A percentile compares a stretch with the other conserved stretches of the same genome.
phyloP scores from a whole-genome alignment of 2,329 filamentous ascomycete genomes.

The Lachnellula subtilissima region DNA sequence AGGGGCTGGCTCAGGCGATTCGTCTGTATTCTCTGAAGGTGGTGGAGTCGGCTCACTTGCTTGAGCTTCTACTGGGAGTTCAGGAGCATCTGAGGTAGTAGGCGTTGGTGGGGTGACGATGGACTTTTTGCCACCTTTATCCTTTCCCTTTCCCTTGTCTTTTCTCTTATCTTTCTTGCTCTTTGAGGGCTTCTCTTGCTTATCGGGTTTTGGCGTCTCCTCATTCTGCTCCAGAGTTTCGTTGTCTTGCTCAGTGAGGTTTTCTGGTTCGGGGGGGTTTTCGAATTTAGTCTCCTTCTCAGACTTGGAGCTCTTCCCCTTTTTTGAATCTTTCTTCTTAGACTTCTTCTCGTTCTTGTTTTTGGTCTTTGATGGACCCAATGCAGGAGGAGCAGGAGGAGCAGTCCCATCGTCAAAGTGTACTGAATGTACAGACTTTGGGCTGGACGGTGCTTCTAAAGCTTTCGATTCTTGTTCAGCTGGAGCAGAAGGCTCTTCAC shows the following conservation, averaged over 20 bases:
- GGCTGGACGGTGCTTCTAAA: neutral
- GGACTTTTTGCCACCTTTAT: conserved; percentile 7
- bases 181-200: neutral
- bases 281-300: conserved; percentile 7
- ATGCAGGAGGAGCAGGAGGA: conserved; percentile 9
- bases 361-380: conserved; percentile 2
- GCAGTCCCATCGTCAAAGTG: conserved; percentile 15
- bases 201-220: neutral
- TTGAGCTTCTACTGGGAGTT: neutral
- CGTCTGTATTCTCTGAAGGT: neutral
- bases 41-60: neutral
- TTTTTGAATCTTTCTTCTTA: conserved; percentile 15
- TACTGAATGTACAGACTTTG: conserved; percentile 5
- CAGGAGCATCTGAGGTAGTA: conserved; percentile 1
- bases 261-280: neutral
- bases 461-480: neutral
- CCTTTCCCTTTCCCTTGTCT: conserved; percentile 6
- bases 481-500: neutral
- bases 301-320: conserved; percentile 10
- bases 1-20: neutral
- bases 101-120: conserved; percentile 4
- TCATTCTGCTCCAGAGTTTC: conserved; percentile 3
- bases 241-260: neutral
- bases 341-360: conserved; percentile 11
- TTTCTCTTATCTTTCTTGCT: conserved; percentile 10